phyloP scores from a whole-genome alignment of 2,329 filamentous ascomycete genomes.

The Lasiodiplodia gonubiensis region DNA sequence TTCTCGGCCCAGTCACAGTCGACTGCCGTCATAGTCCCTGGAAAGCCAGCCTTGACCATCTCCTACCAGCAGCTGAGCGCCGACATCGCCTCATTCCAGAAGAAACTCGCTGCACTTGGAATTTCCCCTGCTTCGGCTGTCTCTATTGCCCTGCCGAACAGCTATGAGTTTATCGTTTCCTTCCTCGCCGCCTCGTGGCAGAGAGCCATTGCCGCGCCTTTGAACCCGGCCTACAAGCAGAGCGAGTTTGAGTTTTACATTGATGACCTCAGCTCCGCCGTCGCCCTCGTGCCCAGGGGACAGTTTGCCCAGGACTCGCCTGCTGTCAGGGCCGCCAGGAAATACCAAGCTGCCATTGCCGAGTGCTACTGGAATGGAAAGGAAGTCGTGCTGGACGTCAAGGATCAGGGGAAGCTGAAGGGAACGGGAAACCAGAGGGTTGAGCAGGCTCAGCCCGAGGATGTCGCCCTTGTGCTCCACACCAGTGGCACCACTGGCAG shows the following conservation, averaged over 20 bases:
- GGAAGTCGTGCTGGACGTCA: slow-evolving; percentile 78
- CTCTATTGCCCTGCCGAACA: slow-evolving; percentile 83
- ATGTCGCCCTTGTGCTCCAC: slow-evolving; percentile 81
- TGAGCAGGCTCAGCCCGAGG: slow-evolving; percentile 70
- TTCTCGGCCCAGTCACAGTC: slow-evolving; percentile 59
- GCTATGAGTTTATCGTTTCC: slow-evolving; percentile 84
- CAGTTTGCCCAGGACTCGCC: slow-evolving; percentile 70
- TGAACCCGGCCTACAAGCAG: slow-evolving; percentile 91
- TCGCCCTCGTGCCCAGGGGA: slow-evolving; percentile 77
- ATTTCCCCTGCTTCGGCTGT: slow-evolving; percentile 73
- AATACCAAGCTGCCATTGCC: slow-evolving; percentile 82
- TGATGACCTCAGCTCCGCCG: slow-evolving; percentile 79
- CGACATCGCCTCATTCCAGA: slow-evolving; percentile 74
- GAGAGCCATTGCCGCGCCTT: slow-evolving; percentile 80
- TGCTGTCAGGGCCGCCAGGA: slow-evolving; percentile 76
- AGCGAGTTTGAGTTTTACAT: slow-evolving; percentile 91
- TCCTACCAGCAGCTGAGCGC: slow-evolving; percentile 71
- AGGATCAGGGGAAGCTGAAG: slow-evolving; percentile 72
- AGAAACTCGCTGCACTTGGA: slow-evolving; percentile 76
- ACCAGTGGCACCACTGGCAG: slow-evolving; percentile 85
- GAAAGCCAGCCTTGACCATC: slow-evolving; percentile 68
- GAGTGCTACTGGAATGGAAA: slow-evolving; percentile 80
- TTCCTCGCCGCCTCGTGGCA: slow-evolving; percentile 89
- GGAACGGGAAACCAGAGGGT: slow-evolving; percentile 56
- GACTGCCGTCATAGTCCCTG: slow-evolving; percentile 76